Base-by-base conservation (phyloP, 495 filamentous ascomycete genomes). In the Parathielavia hyrcaniae region DNA sequence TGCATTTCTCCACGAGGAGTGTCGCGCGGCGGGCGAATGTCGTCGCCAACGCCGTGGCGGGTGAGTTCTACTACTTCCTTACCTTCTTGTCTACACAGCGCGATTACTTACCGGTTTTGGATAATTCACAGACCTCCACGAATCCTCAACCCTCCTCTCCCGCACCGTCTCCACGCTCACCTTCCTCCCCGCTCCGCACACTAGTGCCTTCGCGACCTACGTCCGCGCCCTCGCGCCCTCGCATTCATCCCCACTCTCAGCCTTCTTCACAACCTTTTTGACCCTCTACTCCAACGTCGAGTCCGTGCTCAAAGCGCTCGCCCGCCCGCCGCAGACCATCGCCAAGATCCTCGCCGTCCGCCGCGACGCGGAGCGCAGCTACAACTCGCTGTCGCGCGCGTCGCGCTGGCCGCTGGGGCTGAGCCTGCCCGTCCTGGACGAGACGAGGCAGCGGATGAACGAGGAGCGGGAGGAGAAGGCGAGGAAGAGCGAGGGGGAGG, bases 321-420 rank as follows among this genome's bases (percentile, higher is more conserved):
- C 87, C 9, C 86, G 90, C n/a, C 93, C 93, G 5, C 80, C 86
- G 0, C 76, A 82, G 19, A 80, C 96, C 12, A 89, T 97, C 59
- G 77, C 79, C 30, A 80, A 81, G 34, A 90, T 98, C 58, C 65
- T 70, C 20, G 71, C 78, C 44, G 75, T 85, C 58, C 79, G 84
- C 59, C 81, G 86, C 59, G 80, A 82, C 20, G 83, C 93, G 41
- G 81, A 91, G 60, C 86, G 89, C 50, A 85, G 85, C 55, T 81
- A 86, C 62, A 84, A 80, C 53, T 89, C 88, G 4, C 75, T 95
- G 1, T 81, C 79, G 10, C 85, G 87, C 32, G 81, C 83, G 0
- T 84, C 87, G 54, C 79, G 88, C 30, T 92, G 89, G 88, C 87
- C 88, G 34, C 78, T 90, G 1, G 87, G 38, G 0, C 30, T 52